Base-by-base conservation (phyloP, 768 basidiomycete genomes). In the Macrolepiota dolichaula region DNA sequence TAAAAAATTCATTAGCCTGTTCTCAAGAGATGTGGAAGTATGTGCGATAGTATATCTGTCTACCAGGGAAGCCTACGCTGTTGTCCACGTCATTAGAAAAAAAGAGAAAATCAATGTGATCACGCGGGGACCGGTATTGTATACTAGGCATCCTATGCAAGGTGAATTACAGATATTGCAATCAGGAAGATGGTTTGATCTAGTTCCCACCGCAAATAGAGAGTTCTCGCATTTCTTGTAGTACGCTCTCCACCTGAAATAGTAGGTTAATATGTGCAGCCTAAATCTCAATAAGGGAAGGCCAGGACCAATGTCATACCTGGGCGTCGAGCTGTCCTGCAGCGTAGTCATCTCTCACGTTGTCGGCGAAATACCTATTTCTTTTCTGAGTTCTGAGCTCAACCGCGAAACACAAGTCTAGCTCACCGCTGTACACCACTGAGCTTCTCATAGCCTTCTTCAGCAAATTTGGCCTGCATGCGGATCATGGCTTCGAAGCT, bases 401-500 rank as follows among this genome's bases (percentile, higher is more conserved):
- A 19, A 11, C 27, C 52, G 15, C n/a, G n/a, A 22, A 25, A 40
- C n/a, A 37, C 32, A 53, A 35, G 38, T n/a, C 19, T 7, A 24
- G 67, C 76, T 19, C 63, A 93, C 88, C 94, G 79, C 73, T 99
- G 96, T 9, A 98, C 96, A 49, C 93, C 88, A 53, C 94, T 90
- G 54, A 98, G 84, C 75, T 95, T 97, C 77, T 98, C 95, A 71
- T 99, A 98, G 0, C 96, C 96, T 67, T 99, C 96, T 73, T 98
- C 94, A 0, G 96, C 96, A 70, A 98, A 98, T 70, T 96, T 95
- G 70, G 92, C 86, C 70, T 99, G 97, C 86, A 97, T 92, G 32
- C 97, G 85, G 65, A 95, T 94, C 96, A 98, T 98, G 50, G 96
- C 93, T 76, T 98, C 97, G 71, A 98, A 98, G 66, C 92, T 95